phyloP scores from a whole-genome alignment of 768 basidiomycete genomes.

The Hemileccinum rubropunctum region DNA sequence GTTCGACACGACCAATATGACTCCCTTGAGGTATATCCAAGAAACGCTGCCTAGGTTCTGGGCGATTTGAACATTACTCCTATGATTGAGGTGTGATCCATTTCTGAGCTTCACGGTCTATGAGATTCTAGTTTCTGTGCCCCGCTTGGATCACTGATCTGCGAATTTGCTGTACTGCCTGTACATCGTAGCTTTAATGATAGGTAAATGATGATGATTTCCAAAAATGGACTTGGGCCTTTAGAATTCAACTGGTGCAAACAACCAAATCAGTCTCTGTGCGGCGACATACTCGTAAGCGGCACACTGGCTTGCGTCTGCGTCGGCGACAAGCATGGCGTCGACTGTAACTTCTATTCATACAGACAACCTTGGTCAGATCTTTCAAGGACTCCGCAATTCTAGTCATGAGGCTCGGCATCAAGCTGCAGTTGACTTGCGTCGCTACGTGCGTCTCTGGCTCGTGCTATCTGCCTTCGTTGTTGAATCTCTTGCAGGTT shows the following conservation, averaged over 20 bases:
- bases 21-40: not conserved
- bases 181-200: not conserved
- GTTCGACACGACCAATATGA: not conserved
- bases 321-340: constrained; percentile 48
- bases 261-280: constrained; percentile 20
- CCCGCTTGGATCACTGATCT: not conserved
- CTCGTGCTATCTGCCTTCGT: constrained; percentile 8
- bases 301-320: constrained; percentile 1
- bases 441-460: constrained; percentile 60
- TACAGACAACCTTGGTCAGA: constrained; percentile 58
- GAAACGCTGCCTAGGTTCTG: too few relatives aligned
- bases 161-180: not conserved
- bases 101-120: too few relatives aligned
- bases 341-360: constrained; percentile 55
- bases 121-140: too few relatives aligned
- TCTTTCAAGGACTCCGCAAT: constrained; percentile 66
- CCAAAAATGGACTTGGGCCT: constrained; percentile 9
- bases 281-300: constrained; percentile 10
- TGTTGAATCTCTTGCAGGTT: constrained; percentile 46
- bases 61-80: not conserved
- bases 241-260: constrained; percentile 31
- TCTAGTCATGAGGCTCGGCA: constrained; percentile 61
- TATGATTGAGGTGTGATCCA: too few relatives aligned
- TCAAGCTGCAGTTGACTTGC: constrained; percentile 68
- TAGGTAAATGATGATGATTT: not conserved